Evolutionary conservation across 169 alveolate species (phyloP).

Genomic region (Plasmodium blacklocki): DNA sequence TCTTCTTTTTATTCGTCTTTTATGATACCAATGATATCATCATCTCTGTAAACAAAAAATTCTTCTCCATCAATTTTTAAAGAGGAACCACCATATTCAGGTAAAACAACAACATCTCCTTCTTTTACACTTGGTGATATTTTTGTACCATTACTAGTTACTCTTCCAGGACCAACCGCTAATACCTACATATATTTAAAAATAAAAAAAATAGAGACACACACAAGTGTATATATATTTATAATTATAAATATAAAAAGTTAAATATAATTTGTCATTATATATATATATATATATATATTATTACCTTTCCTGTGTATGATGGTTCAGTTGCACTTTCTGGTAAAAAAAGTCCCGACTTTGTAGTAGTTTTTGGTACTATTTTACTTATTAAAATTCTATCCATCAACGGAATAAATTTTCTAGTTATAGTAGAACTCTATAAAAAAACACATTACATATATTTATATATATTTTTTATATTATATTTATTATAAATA

Average conservation of each 20-base stretch:
- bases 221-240: background rate
- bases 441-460: slow-evolving; percentile 2
- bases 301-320: slow-evolving; percentile 82
- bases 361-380: slow-evolving; percentile 85
- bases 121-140: slow-evolving; percentile 85
- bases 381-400: slow-evolving; percentile 88
- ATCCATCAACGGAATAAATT: slow-evolving; percentile 88
- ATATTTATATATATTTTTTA: background rate
- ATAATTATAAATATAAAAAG: background rate
- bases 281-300: background rate
- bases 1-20: slow-evolving; percentile 24
- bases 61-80: slow-evolving; percentile 89
- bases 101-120: slow-evolving; percentile 91
- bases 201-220: slow-evolving; percentile 1
- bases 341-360: slow-evolving; percentile 89
- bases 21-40: slow-evolving; percentile 88
- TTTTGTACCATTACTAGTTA: slow-evolving; percentile 77
- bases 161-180: slow-evolving; percentile 84
- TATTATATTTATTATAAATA: background rate
- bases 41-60: slow-evolving; percentile 87
- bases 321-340: slow-evolving; percentile 86
- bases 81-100: slow-evolving; percentile 92
- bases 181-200: slow-evolving; percentile 72
- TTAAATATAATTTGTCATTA: background rate
- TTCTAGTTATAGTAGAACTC: slow-evolving; percentile 81